Conservation (phyloP, 768 basidiomycete species). For the Psilocybe tampanensis region DNA sequence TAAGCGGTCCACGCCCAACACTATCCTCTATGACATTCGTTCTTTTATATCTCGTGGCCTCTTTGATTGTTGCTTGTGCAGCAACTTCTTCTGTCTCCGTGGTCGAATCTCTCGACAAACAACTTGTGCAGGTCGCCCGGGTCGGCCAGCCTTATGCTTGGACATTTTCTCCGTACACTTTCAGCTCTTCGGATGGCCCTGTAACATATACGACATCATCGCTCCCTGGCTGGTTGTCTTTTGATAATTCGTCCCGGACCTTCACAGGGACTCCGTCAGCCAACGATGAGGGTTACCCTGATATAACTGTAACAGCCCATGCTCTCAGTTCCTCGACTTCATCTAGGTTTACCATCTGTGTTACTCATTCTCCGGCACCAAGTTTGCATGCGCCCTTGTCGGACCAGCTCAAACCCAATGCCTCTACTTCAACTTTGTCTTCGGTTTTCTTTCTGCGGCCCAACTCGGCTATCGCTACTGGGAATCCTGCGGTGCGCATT, state of each 20-base stretch:
- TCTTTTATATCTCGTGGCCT: slow-evolving; percentile 54
- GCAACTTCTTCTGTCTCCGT: slow-evolving; percentile 46
- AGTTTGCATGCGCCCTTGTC: slow-evolving; percentile 52
- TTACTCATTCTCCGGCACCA: slow-evolving; percentile 56
- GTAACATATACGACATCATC: slow-evolving; percentile 53
- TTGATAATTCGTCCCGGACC: slow-evolving; percentile 59
- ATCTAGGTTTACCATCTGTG: slow-evolving; percentile 56
- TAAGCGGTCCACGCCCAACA: slow-evolving; percentile 47
- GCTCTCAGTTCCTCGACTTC: slow-evolving; percentile 54
- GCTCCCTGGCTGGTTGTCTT: slow-evolving; percentile 79
- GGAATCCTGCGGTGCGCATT: slow-evolving; percentile 64
- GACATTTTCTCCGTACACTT: slow-evolving; percentile 68
- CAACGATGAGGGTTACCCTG: slow-evolving; percentile 62
- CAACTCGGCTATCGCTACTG: slow-evolving; percentile 54
- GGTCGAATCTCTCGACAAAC: slow-evolving; percentile 62
- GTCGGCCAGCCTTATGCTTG: slow-evolving; percentile 66
- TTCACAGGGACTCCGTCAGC: slow-evolving; percentile 71
- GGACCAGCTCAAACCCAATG: slow-evolving; percentile 61
- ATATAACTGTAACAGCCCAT: slow-evolving; percentile 65
- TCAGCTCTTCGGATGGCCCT: slow-evolving; percentile 47
- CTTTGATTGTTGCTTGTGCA: slow-evolving; percentile 41
- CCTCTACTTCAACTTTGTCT: slow-evolving; percentile 65
- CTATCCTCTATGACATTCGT: slow-evolving; percentile 63
- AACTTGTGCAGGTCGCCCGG: slow-evolving; percentile 81
- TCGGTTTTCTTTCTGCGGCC: slow-evolving; percentile 73